phyloP scores from a whole-genome alignment of 1,284 basidiomycete genomes.

The Sanguinoderma infundibulare region DNA sequence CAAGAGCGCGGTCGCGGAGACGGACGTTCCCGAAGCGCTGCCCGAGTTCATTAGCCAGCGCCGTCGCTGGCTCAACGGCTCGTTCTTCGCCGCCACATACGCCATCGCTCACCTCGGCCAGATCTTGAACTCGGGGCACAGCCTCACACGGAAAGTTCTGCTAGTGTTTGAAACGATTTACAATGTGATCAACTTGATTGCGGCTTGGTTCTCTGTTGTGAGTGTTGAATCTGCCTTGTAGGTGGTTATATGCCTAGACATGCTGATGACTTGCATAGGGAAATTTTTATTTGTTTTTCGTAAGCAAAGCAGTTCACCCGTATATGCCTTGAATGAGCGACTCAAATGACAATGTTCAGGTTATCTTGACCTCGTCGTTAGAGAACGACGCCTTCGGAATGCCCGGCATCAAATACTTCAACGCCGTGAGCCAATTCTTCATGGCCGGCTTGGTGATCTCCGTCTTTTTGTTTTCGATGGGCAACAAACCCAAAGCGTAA shows the following conservation, averaged over 20 bases:
- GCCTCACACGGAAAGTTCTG: constrained; percentile 71
- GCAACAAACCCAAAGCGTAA: constrained; percentile 90
- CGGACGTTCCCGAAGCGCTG: constrained; percentile 93
- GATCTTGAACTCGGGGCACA: constrained; percentile 87
- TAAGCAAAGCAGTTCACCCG: constrained; percentile 51
- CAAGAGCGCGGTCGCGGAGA: constrained; percentile 94
- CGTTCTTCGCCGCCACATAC: constrained; percentile 93
- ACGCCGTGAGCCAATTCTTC: constrained; percentile 83
- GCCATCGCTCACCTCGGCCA: constrained; percentile 85
- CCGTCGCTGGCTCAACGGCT: constrained; percentile 95
- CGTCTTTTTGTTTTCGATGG: constrained; percentile 96
- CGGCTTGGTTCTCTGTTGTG: constrained; percentile 93
- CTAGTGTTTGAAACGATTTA: constrained; percentile 87
- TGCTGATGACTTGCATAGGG: constrained; percentile 51
- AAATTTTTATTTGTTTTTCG: constrained; percentile 97
- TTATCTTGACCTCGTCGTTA: constrained; percentile 87
- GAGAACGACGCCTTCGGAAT: constrained; percentile 79
- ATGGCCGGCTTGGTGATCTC: constrained; percentile 86
- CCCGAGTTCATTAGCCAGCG: constrained; percentile 96
- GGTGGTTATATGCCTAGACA: neutral
- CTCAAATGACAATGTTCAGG: constrained; percentile 4
- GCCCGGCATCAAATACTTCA: constrained; percentile 75
- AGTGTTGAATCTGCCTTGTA: constrained; percentile 35
- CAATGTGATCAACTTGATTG: constrained; percentile 87
- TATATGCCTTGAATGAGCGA: constrained; percentile 33